Conservation (phyloP, 2,329 filamentous ascomycete species). For the Penicillium glabrum region DNA sequence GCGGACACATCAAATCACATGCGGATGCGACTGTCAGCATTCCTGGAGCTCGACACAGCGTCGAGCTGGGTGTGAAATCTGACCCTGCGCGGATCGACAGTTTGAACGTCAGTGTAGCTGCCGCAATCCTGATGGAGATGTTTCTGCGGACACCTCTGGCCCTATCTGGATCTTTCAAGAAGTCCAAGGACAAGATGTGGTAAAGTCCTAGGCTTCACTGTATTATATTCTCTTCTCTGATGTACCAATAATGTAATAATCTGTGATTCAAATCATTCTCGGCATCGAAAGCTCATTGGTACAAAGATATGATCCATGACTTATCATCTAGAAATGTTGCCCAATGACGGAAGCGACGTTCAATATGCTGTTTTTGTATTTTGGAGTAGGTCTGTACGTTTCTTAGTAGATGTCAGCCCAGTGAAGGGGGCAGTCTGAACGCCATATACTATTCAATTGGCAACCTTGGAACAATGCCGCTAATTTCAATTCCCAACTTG, state of each 20-base stretch:
- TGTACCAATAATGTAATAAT: not conserved
- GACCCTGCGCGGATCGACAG: conserved; percentile 69
- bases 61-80: conserved; percentile 34
- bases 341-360: too few relatives aligned
- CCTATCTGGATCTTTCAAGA: conserved; percentile 21
- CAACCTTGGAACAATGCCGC: too few relatives aligned
- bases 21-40: conserved; percentile 69
- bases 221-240: not conserved
- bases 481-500: not conserved
- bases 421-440: too few relatives aligned
- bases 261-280: not conserved
- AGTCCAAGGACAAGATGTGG: conserved; percentile 19
- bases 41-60: conserved; percentile 49
- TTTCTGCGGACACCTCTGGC: conserved; percentile 38
- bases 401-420: too few relatives aligned
- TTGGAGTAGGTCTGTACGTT: too few relatives aligned
- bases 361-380: too few relatives aligned
- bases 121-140: conserved; percentile 63
- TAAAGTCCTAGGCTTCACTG: not conserved
- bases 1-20: conserved; percentile 61
- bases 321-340: too few relatives aligned
- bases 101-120: conserved; percentile 88
- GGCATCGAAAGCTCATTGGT: not conserved
- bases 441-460: too few relatives aligned
- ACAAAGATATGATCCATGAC: not conserved